Evolutionary conservation across 164 flowering plant species (phyloP).

Genomic region (Houttuynia cordata): DNA sequence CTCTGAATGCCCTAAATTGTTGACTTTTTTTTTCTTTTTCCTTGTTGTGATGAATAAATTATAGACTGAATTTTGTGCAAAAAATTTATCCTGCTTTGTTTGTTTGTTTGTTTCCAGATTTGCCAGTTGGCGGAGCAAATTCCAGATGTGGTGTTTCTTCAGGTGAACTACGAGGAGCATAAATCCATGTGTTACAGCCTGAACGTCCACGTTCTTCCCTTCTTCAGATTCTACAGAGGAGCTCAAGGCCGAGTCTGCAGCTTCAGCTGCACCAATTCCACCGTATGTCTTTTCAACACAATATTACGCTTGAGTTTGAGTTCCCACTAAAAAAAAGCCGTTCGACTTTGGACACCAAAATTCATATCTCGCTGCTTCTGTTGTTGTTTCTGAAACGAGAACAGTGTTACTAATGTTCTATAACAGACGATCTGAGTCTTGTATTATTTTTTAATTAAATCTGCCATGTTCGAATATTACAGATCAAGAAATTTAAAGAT

Average conservation of each 20-base stretch:
- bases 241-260: slow-evolving; percentile 81
- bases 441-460: no score
- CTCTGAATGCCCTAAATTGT: neutral
- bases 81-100: slow-evolving; percentile 2
- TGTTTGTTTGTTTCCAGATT: slow-evolving; percentile 27
- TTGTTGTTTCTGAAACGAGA: no score
- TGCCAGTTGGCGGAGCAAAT: slow-evolving; percentile 77
- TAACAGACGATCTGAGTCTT: no score
- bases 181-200: slow-evolving; percentile 83
- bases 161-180: slow-evolving; percentile 72
- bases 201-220: slow-evolving; percentile 79
- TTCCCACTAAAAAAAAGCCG: no score
- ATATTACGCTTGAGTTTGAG: no score
- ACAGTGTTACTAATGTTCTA: no score
- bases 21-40: neutral
- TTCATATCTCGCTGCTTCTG: no score
- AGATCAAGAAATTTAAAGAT: slow-evolving; percentile 80
- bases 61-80: neutral
- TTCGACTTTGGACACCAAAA: no score
- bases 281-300: slow-evolving; percentile 67
- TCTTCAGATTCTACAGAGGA: slow-evolving; percentile 83
- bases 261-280: slow-evolving; percentile 89
- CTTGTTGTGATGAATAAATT: neutral
- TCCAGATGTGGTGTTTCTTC: slow-evolving; percentile 62
- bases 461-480: no score